Conservation (phyloP, 78 protist species). For the Parvularia atlantis region DNA sequence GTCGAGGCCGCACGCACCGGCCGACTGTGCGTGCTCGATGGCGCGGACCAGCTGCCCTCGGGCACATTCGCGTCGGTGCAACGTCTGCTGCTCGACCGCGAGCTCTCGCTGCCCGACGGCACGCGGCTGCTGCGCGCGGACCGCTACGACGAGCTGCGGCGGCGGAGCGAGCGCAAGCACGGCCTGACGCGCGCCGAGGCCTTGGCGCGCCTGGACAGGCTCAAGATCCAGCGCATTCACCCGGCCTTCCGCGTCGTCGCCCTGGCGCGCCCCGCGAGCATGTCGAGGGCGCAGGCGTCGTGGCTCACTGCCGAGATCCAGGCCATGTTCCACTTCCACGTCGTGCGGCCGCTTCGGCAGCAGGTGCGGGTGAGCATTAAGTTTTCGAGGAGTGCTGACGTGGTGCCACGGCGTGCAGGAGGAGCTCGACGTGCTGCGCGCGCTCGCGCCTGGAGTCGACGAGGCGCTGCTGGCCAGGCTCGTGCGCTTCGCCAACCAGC, state of each 20-base stretch:
- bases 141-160: background rate
- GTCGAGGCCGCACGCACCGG: constrained; percentile 43
- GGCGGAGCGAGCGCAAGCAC: too few relatives aligned
- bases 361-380: too few relatives aligned
- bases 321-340: constrained; percentile 8
- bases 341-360: background rate
- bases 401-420: background rate
- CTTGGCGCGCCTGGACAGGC: background rate
- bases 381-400: too few relatives aligned
- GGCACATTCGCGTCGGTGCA: constrained; percentile 8
- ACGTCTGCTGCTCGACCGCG: constrained; percentile 8
- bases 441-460: background rate
- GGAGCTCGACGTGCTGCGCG: background rate
- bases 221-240: constrained; percentile 21
- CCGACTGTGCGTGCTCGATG: constrained; percentile 44
- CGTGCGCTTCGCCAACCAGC: background rate
- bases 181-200: background rate
- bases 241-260: constrained; percentile 55
- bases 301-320: constrained; percentile 27
- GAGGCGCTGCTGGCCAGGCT: background rate
- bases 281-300: background rate
- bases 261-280: constrained; percentile 23
- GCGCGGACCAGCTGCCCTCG: constrained; percentile 30
- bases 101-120: constrained; percentile 33
- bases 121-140: constrained; percentile 19